Conservation (phyloP, 768 basidiomycete species). For the Erythrobasidium yunnanense region DNA sequence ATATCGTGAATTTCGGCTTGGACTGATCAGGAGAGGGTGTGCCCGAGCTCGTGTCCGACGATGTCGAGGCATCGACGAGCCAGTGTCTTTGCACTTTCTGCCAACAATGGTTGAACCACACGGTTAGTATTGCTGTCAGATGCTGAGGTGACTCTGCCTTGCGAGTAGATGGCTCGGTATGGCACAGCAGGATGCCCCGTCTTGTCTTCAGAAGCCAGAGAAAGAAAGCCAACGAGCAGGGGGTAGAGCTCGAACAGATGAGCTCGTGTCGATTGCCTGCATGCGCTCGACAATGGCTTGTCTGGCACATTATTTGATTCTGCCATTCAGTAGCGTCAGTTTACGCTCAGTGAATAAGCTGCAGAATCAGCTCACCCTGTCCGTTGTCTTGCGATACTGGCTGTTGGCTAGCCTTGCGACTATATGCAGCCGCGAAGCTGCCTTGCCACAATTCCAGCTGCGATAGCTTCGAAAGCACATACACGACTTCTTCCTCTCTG, state of each 20-base stretch:
- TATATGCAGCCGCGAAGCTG: constrained; percentile 60
- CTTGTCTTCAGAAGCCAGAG: neutral
- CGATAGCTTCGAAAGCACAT: constrained; percentile 66
- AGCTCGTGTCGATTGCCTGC: constrained; percentile 51
- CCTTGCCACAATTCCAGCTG: constrained; percentile 63
- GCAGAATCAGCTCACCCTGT: too few relatives aligned
- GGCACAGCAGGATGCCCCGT: neutral
- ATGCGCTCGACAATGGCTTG: constrained; percentile 58
- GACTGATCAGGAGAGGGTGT: too few relatives aligned
- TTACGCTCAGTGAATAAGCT: too few relatives aligned
- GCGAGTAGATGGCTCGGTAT: neutral
- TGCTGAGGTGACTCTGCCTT: too few relatives aligned
- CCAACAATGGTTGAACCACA: too few relatives aligned
- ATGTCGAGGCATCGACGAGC: too few relatives aligned
- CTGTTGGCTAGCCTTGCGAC: constrained; percentile 51
- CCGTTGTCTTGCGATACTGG: constrained; percentile 8
- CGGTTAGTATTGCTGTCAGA: too few relatives aligned
- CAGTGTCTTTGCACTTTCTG: too few relatives aligned
- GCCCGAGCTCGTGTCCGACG: too few relatives aligned
- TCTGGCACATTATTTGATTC: too few relatives aligned
- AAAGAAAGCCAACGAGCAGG: constrained; percentile 39
- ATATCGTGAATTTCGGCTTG: too few relatives aligned
- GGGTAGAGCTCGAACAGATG: constrained; percentile 84
- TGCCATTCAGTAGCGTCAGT: too few relatives aligned
- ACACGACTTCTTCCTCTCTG: constrained; percentile 79